Conservation (phyloP, 305 asterid genomes). For the Fraxinus xanthoxyloides region DNA sequence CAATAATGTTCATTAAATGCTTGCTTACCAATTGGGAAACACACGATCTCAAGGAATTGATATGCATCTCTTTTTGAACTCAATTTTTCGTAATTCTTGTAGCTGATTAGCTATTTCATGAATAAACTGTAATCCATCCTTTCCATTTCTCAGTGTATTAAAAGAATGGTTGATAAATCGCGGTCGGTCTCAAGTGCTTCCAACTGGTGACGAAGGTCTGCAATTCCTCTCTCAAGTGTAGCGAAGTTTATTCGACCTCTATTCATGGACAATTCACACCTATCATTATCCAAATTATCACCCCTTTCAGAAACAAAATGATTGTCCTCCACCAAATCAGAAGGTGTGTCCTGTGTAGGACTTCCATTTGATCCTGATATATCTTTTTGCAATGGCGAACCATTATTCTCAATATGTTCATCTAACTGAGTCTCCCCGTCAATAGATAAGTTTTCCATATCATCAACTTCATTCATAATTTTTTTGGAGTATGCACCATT, state of each 20-base stretch:
- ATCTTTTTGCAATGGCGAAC: conserved; percentile 18
- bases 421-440: background rate
- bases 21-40: conserved; percentile 27
- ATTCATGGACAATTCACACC: conserved; percentile 10
- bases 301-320: conserved; percentile 16
- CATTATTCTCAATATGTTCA: conserved; percentile 13
- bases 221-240: conserved; percentile 32
- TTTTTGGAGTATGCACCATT: conserved; percentile 29
- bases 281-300: conserved; percentile 11
- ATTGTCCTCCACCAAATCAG: conserved; percentile 28
- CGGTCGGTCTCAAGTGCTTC: conserved; percentile 44
- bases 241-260: conserved; percentile 24
- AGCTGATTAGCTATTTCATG: conserved; percentile 46
- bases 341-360: conserved; percentile 13
- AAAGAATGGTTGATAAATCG: conserved; percentile 47
- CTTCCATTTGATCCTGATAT: conserved; percentile 20
- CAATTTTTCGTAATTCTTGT: conserved; percentile 40
- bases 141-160: conserved; percentile 38
- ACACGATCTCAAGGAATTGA: conserved; percentile 26
- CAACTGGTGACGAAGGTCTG: conserved; percentile 37
- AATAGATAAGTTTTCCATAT: conserved; percentile 5
- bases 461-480: conserved; percentile 9
- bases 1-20: background rate
- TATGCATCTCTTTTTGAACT: conserved; percentile 29
- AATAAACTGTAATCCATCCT: conserved; percentile 39